A percentile compares a stretch with the other conserved stretches of the same genome.
phyloP scores from a whole-genome alignment of 148 eudicot genomes.

The Talinum fruticosum region DNA sequence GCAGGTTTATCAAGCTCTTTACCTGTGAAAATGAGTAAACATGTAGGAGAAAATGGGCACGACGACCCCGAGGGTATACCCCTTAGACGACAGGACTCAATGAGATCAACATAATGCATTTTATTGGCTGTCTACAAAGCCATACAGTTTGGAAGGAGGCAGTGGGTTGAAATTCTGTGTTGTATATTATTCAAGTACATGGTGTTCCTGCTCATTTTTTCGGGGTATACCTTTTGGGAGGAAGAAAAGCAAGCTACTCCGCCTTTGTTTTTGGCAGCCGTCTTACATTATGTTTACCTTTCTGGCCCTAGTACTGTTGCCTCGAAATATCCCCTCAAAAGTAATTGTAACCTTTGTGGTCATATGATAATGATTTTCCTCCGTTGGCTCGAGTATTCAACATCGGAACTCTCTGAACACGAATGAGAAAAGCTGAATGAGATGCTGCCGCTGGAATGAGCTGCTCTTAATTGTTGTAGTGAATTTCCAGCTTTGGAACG shows the following conservation, averaged over 20 bases:
- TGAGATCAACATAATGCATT: constrained; percentile 37
- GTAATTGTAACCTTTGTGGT: constrained; percentile 23
- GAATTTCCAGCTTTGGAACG: not conserved
- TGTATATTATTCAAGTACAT: constrained; percentile 18
- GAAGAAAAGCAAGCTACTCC: constrained; percentile 10
- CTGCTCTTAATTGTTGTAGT: not conserved
- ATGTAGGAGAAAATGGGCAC: constrained; percentile 56
- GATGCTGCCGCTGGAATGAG: not conserved
- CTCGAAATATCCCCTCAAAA: not conserved
- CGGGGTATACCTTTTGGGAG: constrained; percentile 12
- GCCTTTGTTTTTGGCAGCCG: not conserved
- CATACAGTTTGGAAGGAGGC: constrained; percentile 12
- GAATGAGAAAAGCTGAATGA: not conserved
- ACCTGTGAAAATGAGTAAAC: constrained; percentile 55
- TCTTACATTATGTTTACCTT: not conserved
- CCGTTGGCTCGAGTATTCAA: constrained; percentile 2
- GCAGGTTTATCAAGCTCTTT: constrained; percentile 49
- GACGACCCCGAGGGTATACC: constrained; percentile 71
- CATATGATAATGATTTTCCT: constrained; percentile 6
- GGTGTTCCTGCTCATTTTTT: constrained; percentile 12
- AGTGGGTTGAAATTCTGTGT: constrained; percentile 1
- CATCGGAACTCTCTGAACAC: not conserved
- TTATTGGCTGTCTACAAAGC: constrained; percentile 8
- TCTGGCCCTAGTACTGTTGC: not conserved
- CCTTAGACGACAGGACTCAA: constrained; percentile 61